Evolutionary conservation across 2,329 filamentous ascomycete genomes (phyloP), one percentile per base, ranked within the genome.

Genomic region (Gyromitra esculenta): DNA sequence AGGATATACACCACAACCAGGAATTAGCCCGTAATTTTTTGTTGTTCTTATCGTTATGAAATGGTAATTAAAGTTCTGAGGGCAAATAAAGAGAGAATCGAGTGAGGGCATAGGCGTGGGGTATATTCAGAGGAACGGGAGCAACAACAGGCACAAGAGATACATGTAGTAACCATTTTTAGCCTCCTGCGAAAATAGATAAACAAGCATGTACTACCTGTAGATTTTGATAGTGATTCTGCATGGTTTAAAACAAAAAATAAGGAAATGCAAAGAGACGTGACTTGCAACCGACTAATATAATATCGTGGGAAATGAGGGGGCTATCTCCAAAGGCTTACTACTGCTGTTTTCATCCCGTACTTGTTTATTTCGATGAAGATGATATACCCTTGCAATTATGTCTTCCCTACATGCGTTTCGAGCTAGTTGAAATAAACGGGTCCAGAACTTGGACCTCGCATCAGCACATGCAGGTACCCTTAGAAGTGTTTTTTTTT

Each of bases 241-340:
- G 82, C 31, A 81, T 83, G 60, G 82, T 82, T 69, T 48, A 65
- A 69, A 43, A 73, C 69, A 31, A 72, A 71, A 54, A 75, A 75
- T 45, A 76, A 78, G 18, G 84, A 83, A 82, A 2, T 86, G 87
- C 65, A 82, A 84, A 25, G 85, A 59, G n/a, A 41, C 50, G 35
- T 70, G 9, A 69, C 1, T 45, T 52, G 7, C 35, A 41, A 11
- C 21, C 8, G 56, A n/a, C 9, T 35, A 15, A 37, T 74, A 64
- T 52, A 50, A 35, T 64, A 25, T 43, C 43, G 18, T n/a, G 21
- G 43, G 21, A 43, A 35, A 48, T 5, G 15, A 4, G 62, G 54
- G 37, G 25, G 15, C 52, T 35, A 15, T 18, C 21, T 56, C 39
- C 39, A 57, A 50, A 21, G 8, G n/a, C 15, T 45, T n/a, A 48